These are phyloP conservation scores for Ceratocystis huliohia DNA, from an alignment of 2,329 filamentous ascomycete species.

Conservation along the genomic window DNA sequence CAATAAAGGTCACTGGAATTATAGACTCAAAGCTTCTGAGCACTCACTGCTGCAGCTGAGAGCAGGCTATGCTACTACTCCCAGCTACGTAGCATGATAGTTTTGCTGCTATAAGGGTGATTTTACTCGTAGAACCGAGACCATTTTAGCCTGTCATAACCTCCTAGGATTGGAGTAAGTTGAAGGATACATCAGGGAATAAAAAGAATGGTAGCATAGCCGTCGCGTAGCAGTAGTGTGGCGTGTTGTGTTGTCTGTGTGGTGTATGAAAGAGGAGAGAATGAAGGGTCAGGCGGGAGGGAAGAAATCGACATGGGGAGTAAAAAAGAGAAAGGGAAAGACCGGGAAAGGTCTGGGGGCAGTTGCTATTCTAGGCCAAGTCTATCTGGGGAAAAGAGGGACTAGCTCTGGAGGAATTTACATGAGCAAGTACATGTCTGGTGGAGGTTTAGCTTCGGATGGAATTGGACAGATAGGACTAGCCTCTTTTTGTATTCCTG, in stretches of 20 bases:
- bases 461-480: background rate
- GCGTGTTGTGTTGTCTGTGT: no score
- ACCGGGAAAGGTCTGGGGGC: background rate
- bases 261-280: no score
- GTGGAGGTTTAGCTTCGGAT: background rate
- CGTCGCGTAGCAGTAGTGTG: no score
- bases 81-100: background rate
- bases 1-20: no score
- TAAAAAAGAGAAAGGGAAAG: background rate
- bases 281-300: no score
- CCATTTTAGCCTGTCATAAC: constrained; percentile 2
- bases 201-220: no score
- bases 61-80: background rate
- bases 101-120: no score
- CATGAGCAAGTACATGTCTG: background rate
- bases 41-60: background rate
- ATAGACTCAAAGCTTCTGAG: no score
- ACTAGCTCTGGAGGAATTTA: no score
- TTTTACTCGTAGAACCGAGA: no score
- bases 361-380: no score
- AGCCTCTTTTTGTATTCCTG: background rate
- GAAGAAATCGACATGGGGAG: no score
- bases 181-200: background rate
- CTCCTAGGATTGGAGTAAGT: background rate
- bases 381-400: background rate